Percentiles rank a stretch among this genome's conserved stretches.
phyloP scores from a whole-genome alignment of 2,329 filamentous ascomycete species.

The Davidsoniella virescens region DNA sequence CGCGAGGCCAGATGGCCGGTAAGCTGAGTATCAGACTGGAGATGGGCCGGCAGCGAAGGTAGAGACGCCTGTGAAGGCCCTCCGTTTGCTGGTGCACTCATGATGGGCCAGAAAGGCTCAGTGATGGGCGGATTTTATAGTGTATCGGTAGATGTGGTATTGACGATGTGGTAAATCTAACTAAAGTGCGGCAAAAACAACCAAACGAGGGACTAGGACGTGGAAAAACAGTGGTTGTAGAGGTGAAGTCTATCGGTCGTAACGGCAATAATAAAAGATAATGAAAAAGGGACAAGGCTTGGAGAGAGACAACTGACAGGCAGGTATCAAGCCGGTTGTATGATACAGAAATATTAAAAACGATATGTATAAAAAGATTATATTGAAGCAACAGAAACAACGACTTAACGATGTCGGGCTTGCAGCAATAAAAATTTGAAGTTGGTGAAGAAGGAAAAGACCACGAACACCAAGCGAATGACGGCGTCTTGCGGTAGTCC shows the following conservation, averaged over 20 bases:
- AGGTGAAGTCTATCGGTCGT: neutral
- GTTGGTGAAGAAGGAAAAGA: neutral
- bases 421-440: too few species aligned
- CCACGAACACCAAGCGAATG: neutral
- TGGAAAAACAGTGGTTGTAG: neutral
- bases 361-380: too few species aligned
- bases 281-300: too few species aligned
- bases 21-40: conserved; percentile 61
- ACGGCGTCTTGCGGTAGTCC: too few species aligned
- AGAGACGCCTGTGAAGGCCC: conserved; percentile 49
- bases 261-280: too few species aligned
- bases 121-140: neutral
- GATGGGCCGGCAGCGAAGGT: conserved; percentile 70
- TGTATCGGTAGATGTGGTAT: neutral
- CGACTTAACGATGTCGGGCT: too few species aligned
- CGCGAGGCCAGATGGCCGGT: conserved; percentile 73
- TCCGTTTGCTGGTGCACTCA: conserved; percentile 39
- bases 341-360: too few species aligned
- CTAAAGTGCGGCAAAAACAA: neutral
- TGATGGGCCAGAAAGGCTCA: conserved; percentile 25
- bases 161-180: conserved; percentile 1
- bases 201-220: neutral
- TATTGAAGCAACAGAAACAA: too few species aligned
- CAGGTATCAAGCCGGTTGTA: too few species aligned
- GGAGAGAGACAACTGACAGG: too few species aligned